A percentile compares a stretch with the other conserved stretches of the same genome.
These are phyloP conservation scores for Teratosphaeria gauchensis DNA, from an alignment of 2,329 filamentous ascomycete genomes.

Conservation along the genomic window DNA sequence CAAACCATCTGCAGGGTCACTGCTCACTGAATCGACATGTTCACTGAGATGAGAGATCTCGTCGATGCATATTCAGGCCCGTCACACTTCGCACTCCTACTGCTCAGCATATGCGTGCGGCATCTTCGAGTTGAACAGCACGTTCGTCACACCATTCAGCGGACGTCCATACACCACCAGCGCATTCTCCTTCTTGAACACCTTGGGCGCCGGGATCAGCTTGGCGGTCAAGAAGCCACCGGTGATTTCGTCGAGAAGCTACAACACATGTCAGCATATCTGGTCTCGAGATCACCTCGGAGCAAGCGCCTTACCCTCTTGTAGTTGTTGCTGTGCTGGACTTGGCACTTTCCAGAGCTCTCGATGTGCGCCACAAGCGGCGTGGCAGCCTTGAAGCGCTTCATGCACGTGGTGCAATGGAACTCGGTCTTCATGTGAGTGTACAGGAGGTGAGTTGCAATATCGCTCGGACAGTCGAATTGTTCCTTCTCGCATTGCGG, in stretches of 20 bases:
- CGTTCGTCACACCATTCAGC: slow-evolving; percentile 6
- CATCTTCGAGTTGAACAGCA: slow-evolving; percentile 2
- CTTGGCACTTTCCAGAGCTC: slow-evolving; percentile 22
- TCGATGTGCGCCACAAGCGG: slow-evolving; percentile 34
- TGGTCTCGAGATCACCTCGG: neutral
- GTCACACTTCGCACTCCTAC: neutral
- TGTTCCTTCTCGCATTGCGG: slow-evolving; percentile 32
- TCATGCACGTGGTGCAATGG: slow-evolving; percentile 32
- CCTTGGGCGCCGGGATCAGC: slow-evolving; percentile 5
- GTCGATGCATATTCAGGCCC: neutral
- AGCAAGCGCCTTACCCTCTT: slow-evolving; percentile 14
- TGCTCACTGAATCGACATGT: no score
- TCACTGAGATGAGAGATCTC: neutral
- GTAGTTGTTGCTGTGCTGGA: slow-evolving; percentile 29
- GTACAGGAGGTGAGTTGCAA: slow-evolving; percentile 27
- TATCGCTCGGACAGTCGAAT: slow-evolving; percentile 20
- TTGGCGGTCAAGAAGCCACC: slow-evolving; percentile 29
- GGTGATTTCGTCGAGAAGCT: slow-evolving; percentile 30
- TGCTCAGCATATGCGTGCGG: neutral
- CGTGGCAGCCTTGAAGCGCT: slow-evolving; percentile 29
- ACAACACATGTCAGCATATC: neutral
- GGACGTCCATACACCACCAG: slow-evolving; percentile 2
- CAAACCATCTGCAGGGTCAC: no score
- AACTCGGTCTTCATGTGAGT: slow-evolving; percentile 27
- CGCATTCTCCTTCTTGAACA: slow-evolving; percentile 3